Conservation (phyloP, 164 flowering plant genomes). For the Protea cynaroides region DNA sequence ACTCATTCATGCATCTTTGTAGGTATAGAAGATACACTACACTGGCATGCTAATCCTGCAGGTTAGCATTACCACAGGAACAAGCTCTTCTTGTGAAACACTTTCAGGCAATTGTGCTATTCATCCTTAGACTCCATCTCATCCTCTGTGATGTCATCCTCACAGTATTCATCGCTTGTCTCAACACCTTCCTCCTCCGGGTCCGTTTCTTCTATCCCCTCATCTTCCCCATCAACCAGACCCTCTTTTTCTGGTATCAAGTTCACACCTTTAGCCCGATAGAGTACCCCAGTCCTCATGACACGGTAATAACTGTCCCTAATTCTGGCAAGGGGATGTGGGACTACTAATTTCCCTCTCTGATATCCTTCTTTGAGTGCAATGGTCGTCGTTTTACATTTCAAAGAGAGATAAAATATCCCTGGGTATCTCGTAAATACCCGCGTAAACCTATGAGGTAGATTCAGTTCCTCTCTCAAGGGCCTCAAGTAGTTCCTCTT, state of each 20-base stretch:
- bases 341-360: conserved; percentile 65
- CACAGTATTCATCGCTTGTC: conserved; percentile 33
- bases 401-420: conserved; percentile 86
- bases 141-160: conserved; percentile 29
- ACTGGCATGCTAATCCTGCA: too few species aligned
- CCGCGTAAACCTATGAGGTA: conserved; percentile 85
- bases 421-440: conserved; percentile 94
- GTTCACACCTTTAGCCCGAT: conserved; percentile 54
- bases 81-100: not conserved
- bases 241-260: conserved; percentile 28
- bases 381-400: conserved; percentile 90
- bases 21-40: too few species aligned
- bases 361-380: conserved; percentile 74
- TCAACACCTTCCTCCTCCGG: conserved; percentile 44
- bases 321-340: conserved; percentile 60
- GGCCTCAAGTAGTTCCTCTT: conserved; percentile 86
- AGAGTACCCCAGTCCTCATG: conserved; percentile 86
- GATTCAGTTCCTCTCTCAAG: conserved; percentile 73
- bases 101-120: conserved; percentile 3
- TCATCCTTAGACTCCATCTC: conserved; percentile 36
- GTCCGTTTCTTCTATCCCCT: conserved; percentile 23
- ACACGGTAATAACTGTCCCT: conserved; percentile 76
- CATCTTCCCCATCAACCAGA: conserved; percentile 18
- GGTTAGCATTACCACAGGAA: too few species aligned
- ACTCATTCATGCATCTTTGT: too few species aligned